Percentiles rank a stretch among this genome's conserved stretches.
phyloP scores from a whole-genome alignment of 208 protist genomes.

The Acanthamoeba sp. region DNA sequence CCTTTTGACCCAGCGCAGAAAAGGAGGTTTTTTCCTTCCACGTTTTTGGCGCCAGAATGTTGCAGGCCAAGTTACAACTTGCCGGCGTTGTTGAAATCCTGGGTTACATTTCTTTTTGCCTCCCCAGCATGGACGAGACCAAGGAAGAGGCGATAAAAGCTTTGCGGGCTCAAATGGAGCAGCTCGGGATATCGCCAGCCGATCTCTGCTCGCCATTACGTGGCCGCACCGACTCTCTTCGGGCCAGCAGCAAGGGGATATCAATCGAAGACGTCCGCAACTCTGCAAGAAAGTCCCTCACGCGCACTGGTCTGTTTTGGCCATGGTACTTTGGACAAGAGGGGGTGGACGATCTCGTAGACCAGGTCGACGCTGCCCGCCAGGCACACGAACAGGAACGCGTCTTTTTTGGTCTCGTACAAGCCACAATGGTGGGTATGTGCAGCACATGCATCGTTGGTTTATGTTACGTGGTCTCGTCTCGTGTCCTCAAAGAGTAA shows the following conservation, averaged over 20 bases:
- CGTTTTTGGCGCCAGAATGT: no score
- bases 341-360: not conserved
- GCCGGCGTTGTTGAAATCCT: no score
- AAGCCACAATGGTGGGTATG: slow-evolving; percentile 54
- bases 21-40: no score
- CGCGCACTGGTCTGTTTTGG: not conserved
- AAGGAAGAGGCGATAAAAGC: no score
- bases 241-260: not conserved
- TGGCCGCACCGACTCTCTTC: not conserved
- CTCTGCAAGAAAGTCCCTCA: not conserved
- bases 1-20: no score
- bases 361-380: not conserved
- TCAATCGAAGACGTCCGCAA: not conserved
- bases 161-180: no score
- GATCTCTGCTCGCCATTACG: not conserved
- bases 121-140: no score
- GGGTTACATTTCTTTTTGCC: no score
- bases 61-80: no score
- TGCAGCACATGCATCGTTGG: not conserved
- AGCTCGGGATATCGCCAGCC: not conserved
- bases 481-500: not conserved
- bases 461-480: no score
- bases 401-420: slow-evolving; percentile 37
- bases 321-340: slow-evolving; percentile 30
- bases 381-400: not conserved